Conservation (phyloP, 2,329 filamentous ascomycete species). For the Colletotrichum liriopes region DNA sequence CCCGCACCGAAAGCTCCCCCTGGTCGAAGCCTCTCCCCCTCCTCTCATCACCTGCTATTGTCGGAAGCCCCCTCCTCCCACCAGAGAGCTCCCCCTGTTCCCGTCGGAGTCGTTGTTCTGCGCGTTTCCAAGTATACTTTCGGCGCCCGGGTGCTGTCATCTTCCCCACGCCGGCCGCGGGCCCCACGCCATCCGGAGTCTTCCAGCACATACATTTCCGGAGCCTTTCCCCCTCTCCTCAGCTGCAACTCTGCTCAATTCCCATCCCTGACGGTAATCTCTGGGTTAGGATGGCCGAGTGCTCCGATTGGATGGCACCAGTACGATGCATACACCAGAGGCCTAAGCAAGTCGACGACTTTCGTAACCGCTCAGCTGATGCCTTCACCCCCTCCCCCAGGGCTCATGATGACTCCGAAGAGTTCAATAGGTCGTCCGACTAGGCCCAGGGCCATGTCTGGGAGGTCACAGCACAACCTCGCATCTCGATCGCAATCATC, state of each 20-base stretch:
- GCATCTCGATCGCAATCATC: slow-evolving; percentile 34
- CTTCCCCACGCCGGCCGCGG: background rate
- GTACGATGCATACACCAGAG: background rate
- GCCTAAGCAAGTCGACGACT: background rate
- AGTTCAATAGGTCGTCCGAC: slow-evolving; percentile 8
- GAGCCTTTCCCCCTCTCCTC: background rate
- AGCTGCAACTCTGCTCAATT: background rate
- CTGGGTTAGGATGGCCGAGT: background rate
- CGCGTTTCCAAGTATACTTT: background rate
- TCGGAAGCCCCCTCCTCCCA: background rate
- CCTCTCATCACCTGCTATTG: background rate
- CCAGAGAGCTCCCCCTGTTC: background rate
- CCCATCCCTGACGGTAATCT: background rate
- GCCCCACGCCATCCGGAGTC: slow-evolving; percentile 10
- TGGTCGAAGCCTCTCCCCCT: background rate
- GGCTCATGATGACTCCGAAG: background rate
- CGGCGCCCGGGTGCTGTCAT: background rate
- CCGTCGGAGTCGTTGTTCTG: background rate
- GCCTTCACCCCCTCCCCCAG: background rate
- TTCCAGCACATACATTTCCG: background rate
- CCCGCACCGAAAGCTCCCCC: background rate
- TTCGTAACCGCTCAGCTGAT: slow-evolving; percentile 17
- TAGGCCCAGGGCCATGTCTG: background rate
- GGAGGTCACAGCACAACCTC: slow-evolving; percentile 11
- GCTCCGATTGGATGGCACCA: background rate